Evolutionary conservation across 2,329 filamentous ascomycete species (phyloP), one percentile per base, ranked within the genome.

Genomic region (Fusarium xylarioides): DNA sequence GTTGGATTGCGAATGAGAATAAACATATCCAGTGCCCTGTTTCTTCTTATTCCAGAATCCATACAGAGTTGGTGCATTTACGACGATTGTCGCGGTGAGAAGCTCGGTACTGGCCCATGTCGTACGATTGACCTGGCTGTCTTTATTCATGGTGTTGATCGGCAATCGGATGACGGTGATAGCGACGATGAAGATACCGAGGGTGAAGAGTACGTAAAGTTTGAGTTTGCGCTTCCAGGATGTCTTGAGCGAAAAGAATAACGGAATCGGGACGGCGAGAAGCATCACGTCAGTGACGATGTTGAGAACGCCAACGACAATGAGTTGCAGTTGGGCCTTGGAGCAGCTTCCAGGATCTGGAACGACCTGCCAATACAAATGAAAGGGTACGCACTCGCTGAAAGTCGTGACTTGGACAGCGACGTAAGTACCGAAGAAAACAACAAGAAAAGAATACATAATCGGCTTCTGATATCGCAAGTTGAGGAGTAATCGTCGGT

Each of bases 81-180:
- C 82, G 11, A 84, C 81, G 7, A 80, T 60, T 4, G 79, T 74
- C 15, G 77, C 74, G 1, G 78, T 77, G 9, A 80, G 52, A n/a
- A 83, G 76, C 63, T 84, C 83, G 9, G 78, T 78, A 42, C 80
- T 82, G 10, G 81, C 81, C 80, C 82, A 84, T 3, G 80, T 81
- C 8, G 81, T 81, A 21, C 82, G 79, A 49, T 79, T 81, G 11
- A 80, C 69, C 43, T 83, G 82, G 30, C 77, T 77, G 46, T 80
- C 75, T 49, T 81, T 80, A 37, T 81, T 77, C 23, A 73, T 68
- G n/a, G 77, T 66, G 57, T 82, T 83, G 58, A 83, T 81, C 3
- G 80, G 82, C 4, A 84, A 76, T 11, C 82, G 79, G 26, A 83
- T 77, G n/a, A 82, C 72, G 2, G 82, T 84, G 30, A 84, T 79